Evolutionary conservation across 1,284 basidiomycete genomes (phyloP), one percentile per base, ranked within the genome.

Genomic region (Ustilago nuda): DNA sequence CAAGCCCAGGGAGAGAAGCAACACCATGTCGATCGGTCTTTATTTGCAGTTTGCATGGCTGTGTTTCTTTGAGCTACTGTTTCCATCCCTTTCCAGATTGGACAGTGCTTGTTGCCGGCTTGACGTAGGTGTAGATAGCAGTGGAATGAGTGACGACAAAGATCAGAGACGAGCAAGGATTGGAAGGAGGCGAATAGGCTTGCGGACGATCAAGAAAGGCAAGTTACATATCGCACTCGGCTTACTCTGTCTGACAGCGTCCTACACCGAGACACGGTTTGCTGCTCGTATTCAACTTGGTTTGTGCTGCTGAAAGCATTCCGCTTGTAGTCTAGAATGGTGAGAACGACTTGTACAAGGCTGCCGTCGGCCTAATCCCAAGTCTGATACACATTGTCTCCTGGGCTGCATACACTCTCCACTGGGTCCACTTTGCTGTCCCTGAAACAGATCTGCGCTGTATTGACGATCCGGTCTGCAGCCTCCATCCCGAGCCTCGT

Each of bases 401-500:
- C 23, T 27, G 23, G 23, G 23, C 23, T 27, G 23, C 23, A 27
- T 3, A 27, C 23, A 27, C 23, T 27, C 23, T 27, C 23, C 23
- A 27, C 23, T 27, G 23, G 23, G 23, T 27, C 3, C 23, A 27
- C 23, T 27, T 27, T 27, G 23, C 23, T 27, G 23, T 27, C 23
- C 23, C 35, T 54, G 33, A 23, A 35, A 51, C 66, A 61, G 54
- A 61, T 67, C 66, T 67, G 66, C 66, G 57, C 56, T 71, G 68
- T 59, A 58, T 53, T 55, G 58, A 58, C 62, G 58, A 65, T 71
- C 62, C 50, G 36, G 43, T 50, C 55, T 65, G 68, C 68, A 71
- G 39, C 39, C 36, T 19, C 13, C 41, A 46, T 50, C 43, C 68
- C 68, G 68, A 71, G 68, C 41, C 58, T 30, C n/a, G 3, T 4